Base-by-base conservation (phyloP, 2,329 filamentous ascomycete species). In the Phaeosphaeriaceae sp. region DNA sequence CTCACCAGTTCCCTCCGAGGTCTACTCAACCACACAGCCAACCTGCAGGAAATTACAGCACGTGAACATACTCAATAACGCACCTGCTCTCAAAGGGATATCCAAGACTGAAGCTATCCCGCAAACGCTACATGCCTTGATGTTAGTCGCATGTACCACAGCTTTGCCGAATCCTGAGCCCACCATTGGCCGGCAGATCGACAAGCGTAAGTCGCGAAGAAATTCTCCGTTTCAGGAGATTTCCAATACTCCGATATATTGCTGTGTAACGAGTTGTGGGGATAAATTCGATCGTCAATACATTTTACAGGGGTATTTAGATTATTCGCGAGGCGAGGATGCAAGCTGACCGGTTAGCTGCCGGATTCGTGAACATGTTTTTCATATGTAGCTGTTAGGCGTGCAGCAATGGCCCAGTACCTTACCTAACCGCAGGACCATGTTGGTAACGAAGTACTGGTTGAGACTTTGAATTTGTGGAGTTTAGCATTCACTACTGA, bases 191-290 rank as follows among this genome's bases (percentile, higher is more conserved):
- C 46, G 33, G 39, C 54, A 55, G 48, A 46, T 43, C 21, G 9
- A 30, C 42, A 51, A 35, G 28, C 21, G 42, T 41, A 21, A 28
- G 29, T 18, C 15, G 26, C n/a, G 15, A n/a, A 23, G 17, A 39
- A 41, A 37, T 51, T 47, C 49, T 45, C 44, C 46, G 17, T 45
- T 33, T 51, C 43, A 18, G 52, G 49, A 47, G 23, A 42, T 46
- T 51, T 53, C 35, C 49, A 51, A 58, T 60, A 55, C 39, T 46
- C 35, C 42, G 42, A 43, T 56, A 56, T 6, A 60, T 52, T 58
- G 47, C 40, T n/a, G 16, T 29, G 39, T 36, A 34, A 20, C 23
- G 15, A 33, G 18, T 11, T 33, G 30, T 29, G 20, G 35, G 23
- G 23, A 11, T 26, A 26, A 26, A 26, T 26, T 34, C 38, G 12